These are phyloP conservation scores for Auriculariales sp. DNA, from an alignment of 768 basidiomycete species.

Conservation along the genomic window DNA sequence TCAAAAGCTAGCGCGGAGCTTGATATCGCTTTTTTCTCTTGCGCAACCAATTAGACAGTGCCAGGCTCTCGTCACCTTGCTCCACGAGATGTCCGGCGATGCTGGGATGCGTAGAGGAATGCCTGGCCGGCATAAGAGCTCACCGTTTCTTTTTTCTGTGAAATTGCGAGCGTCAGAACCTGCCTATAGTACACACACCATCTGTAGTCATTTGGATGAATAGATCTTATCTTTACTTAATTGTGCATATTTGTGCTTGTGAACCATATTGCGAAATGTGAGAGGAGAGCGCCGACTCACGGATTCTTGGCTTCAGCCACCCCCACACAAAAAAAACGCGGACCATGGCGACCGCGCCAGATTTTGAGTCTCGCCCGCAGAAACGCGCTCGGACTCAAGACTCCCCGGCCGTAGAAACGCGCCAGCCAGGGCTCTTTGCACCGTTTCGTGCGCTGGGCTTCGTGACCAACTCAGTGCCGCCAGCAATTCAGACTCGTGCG, in stretches of 20 bases:
- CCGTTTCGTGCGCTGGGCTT: slow-evolving; percentile 94
- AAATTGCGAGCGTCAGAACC: not conserved
- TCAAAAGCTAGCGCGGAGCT: no score
- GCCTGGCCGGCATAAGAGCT: not conserved
- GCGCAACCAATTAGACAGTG: not conserved
- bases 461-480: slow-evolving; percentile 82
- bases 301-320: no score
- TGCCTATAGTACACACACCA: no score
- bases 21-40: not conserved
- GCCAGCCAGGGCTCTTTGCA: slow-evolving; percentile 44
- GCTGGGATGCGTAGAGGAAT: not conserved
- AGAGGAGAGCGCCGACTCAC: no score
- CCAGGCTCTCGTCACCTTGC: not conserved
- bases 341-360: not conserved
- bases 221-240: not conserved
- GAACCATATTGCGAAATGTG: no score
- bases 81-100: not conserved
- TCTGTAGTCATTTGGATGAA: no score
- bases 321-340: no score
- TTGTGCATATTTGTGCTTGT: not conserved
- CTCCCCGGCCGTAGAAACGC: not conserved
- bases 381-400: slow-evolving; percentile 4
- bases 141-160: not conserved
- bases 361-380: slow-evolving; percentile 5
- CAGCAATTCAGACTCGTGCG: slow-evolving; percentile 72